Evolutionary conservation across 2,329 filamentous ascomycete genomes (phyloP).

Genomic region (Pyrenochaeta sp.): DNA sequence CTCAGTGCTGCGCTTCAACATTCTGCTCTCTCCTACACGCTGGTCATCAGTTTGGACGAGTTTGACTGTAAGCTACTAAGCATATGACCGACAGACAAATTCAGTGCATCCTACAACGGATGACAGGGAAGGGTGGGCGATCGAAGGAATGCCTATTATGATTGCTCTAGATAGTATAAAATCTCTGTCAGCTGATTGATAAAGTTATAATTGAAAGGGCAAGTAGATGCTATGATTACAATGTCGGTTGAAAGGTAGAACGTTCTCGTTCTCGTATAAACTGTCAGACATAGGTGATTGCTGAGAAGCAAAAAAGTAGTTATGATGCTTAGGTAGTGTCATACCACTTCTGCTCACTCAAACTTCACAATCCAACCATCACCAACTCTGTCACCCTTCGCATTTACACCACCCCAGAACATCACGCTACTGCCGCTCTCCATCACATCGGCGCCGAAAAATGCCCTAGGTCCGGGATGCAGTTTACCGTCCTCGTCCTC

Average conservation of each 20-base stretch:
- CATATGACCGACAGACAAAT: no score
- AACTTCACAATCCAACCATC: conserved; percentile 56
- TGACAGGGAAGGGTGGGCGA: not conserved
- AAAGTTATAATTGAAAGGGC: not conserved
- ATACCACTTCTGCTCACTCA: conserved; percentile 25
- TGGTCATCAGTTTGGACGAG: not conserved
- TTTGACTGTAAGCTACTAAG: not conserved
- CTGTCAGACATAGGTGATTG: not conserved
- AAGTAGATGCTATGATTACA: not conserved
- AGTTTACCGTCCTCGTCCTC: conserved; percentile 51
- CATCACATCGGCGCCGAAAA: conserved; percentile 52
- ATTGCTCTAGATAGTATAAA: not conserved
- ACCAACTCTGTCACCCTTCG: conserved; percentile 53
- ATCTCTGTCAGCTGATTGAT: not conserved
- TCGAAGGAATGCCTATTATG: not conserved
- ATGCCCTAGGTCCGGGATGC: conserved; percentile 55
- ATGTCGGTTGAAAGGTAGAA: not conserved
- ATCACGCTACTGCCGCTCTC: conserved; percentile 48
- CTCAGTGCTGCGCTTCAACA: no score
- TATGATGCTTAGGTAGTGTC: not conserved
- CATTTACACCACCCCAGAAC: conserved; percentile 55
- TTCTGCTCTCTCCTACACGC: no score
- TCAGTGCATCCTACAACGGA: no score
- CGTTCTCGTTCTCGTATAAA: not conserved
- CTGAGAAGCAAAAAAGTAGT: not conserved